Base-by-base conservation (phyloP, 1,139 yeast genomes). In the Cylindricascospora bacillispora region DNA sequence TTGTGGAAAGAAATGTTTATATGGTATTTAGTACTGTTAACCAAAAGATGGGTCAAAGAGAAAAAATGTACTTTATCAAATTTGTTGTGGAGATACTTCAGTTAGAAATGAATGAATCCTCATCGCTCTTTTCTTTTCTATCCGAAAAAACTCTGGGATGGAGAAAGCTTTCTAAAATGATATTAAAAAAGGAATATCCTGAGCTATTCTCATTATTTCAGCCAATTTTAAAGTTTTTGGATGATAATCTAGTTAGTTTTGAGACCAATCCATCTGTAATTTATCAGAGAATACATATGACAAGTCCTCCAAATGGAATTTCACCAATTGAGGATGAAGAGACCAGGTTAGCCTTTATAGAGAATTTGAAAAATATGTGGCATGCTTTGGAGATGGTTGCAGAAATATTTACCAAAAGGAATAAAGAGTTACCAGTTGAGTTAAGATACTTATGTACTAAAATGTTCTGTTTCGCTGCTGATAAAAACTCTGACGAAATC, bases 221-320 rank as follows among this genome's bases (percentile, higher is more conserved):
- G 0, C 66, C 71, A n/a, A 38, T 62, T 18, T 42, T 66, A 31
- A 56, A 62, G 68, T 25, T 44, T 53, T 19, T 62, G 54, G 29
- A 61, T 71, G 47, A 47, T n/a, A 56, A 70, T 5, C 75, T 72
- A 12, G 60, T 69, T 34, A 76, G 72, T 15, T 70, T 83, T 44
- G 95, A 86, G 47, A 74, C 89, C 35, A 82, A 86, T 48, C 97
- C 98, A 2, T 54, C 70, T 5, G 57, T 61, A n/a, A 73, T 79
- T 22, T 74, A 76, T 49, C 56, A 50, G 44, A 37, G 44, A 37
- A 45, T 70, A 39, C 54, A 62, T 39, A 64, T 69, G 45, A 38
- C 47, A 16, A 62, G 65, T 26, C 63, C 63, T 35, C 32, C 42
- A 7, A 50, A 72, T 3, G 73, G 78, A 1, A 78, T 76, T 28